A percentile compares a stretch with the other conserved stretches of the same genome.
phyloP scores from a whole-genome alignment of 441 rosid species.

The Macaranga tanarius region DNA sequence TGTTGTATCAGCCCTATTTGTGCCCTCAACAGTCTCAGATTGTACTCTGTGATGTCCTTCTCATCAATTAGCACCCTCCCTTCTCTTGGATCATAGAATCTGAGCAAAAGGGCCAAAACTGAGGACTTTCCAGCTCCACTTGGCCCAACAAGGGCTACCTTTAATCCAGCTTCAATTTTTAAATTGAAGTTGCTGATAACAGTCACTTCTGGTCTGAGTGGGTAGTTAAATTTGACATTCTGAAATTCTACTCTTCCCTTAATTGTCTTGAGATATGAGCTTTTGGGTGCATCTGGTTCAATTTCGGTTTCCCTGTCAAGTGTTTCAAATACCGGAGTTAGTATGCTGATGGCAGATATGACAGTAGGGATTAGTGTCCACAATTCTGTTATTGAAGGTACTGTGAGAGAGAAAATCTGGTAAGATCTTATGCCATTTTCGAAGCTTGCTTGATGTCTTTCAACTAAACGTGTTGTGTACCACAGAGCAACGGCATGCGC shows the following conservation, averaged over 20 bases:
- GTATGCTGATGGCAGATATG: conserved; percentile 49
- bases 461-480: conserved; percentile 51
- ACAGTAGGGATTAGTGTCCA: conserved; percentile 65
- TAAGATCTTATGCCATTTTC: conserved; percentile 53
- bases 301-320: conserved; percentile 56
- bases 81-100: conserved; percentile 46
- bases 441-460: conserved; percentile 43
- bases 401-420: conserved; percentile 73
- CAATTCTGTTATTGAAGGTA: conserved; percentile 71
- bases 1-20: conserved; percentile 53
- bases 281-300: conserved; percentile 40
- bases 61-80: conserved; percentile 43
- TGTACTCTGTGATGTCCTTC: conserved; percentile 41
- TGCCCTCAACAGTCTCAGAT: conserved; percentile 43
- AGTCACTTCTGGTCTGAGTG: conserved; percentile 52
- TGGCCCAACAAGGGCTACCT: conserved; percentile 61
- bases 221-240: conserved; percentile 53
- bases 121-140: conserved; percentile 78
- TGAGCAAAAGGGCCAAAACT: conserved; percentile 50
- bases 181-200: conserved; percentile 54
- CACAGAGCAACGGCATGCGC: conserved; percentile 77
- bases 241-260: conserved; percentile 45
- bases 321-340: conserved; percentile 56
- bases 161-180: conserved; percentile 47
- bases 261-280: conserved; percentile 28